A percentile compares a stretch with the other conserved stretches of the same genome.
phyloP scores from a whole-genome alignment of 495 filamentous ascomycete genomes.

The Daldinia decipiens region DNA sequence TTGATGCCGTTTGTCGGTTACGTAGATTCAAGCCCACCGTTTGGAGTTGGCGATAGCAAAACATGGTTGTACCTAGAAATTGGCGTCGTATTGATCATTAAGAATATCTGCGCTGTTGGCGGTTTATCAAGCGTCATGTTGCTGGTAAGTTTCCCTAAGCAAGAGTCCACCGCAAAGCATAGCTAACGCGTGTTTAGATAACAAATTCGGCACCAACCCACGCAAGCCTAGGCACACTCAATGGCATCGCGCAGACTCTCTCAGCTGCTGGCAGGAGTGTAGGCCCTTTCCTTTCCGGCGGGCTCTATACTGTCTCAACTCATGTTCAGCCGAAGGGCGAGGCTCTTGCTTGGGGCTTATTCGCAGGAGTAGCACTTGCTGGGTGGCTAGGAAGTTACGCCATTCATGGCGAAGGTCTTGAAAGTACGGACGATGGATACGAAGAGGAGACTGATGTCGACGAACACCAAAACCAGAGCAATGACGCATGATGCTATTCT shows the following conservation, averaged over 20 bases:
- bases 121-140: slow-evolving; percentile 90
- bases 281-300: slow-evolving; percentile 88
- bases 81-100: slow-evolving; percentile 80
- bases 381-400: slow-evolving; percentile 81
- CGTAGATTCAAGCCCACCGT: slow-evolving; percentile 60
- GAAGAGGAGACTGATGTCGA: slow-evolving; percentile 43
- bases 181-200: slow-evolving; percentile 64
- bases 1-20: slow-evolving; percentile 92
- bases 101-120: slow-evolving; percentile 87
- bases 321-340: slow-evolving; percentile 82
- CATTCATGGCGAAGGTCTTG: slow-evolving; percentile 71
- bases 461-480: slow-evolving; percentile 16
- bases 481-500: slow-evolving; percentile 7
- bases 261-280: slow-evolving; percentile 89
- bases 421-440: slow-evolving; percentile 58
- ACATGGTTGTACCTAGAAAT: slow-evolving; percentile 78
- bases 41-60: slow-evolving; percentile 64
- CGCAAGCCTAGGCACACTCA: slow-evolving; percentile 86
- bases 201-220: slow-evolving; percentile 92
- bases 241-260: slow-evolving; percentile 93
- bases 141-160: slow-evolving; percentile 65
- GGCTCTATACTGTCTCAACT: slow-evolving; percentile 78
- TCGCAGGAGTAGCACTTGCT: slow-evolving; percentile 78
- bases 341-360: slow-evolving; percentile 81
- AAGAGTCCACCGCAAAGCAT: neutral